Conservation (phyloP, 768 basidiomycete genomes). For the Lepiota brunneoincarnata region DNA sequence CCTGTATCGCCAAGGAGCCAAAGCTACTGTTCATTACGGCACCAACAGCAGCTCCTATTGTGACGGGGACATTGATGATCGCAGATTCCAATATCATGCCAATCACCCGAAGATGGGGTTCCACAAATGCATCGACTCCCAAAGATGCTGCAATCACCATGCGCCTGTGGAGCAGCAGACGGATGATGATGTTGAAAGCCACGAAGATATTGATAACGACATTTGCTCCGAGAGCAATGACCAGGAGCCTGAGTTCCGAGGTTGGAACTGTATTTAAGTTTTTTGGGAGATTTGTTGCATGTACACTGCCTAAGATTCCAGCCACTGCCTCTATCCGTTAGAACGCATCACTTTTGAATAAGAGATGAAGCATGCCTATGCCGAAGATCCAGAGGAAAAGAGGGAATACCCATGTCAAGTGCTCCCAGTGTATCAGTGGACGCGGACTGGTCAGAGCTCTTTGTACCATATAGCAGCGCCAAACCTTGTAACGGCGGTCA, state of each 20-base stretch:
- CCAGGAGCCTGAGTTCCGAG: not conserved
- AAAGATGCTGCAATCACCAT: too few species aligned
- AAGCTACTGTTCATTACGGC: too few species aligned
- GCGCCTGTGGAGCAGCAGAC: too few species aligned
- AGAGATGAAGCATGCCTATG: not conserved
- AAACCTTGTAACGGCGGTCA: not conserved
- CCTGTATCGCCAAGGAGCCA: too few species aligned
- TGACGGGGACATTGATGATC: too few species aligned
- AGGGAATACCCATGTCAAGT: not conserved
- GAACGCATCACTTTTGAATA: too few species aligned
- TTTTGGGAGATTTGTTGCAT: not conserved
- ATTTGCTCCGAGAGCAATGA: not conserved
- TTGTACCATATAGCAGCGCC: not conserved
- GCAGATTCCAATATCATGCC: too few species aligned
- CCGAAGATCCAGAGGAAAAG: not conserved
- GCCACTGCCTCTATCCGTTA: not conserved
- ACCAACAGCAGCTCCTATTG: too few species aligned
- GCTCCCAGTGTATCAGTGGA: not conserved
- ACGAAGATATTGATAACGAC: not conserved
- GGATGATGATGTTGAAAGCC: too few species aligned
- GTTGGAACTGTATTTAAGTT: not conserved
- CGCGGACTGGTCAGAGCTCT: not conserved
- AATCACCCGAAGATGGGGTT: too few species aligned
- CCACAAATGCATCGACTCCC: too few species aligned
- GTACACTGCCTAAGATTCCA: not conserved